Evolutionary conservation across 164 flowering plant genomes (phyloP).

Genomic region (Stephania cephalantha): DNA sequence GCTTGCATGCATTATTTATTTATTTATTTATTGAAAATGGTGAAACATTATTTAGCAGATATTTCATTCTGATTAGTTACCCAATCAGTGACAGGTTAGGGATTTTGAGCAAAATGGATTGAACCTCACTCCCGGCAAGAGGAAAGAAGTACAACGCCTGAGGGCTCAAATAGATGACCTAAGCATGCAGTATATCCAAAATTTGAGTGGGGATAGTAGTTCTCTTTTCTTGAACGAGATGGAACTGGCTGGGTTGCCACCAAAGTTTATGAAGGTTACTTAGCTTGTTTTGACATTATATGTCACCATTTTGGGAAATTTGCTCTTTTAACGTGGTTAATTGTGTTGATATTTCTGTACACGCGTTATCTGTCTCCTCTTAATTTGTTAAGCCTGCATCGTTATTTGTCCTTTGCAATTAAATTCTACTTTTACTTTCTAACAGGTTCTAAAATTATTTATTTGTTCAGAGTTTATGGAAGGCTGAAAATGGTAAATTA

Average conservation of each 20-base stretch:
- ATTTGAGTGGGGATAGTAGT: constrained; percentile 57
- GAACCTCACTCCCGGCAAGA: constrained; percentile 69
- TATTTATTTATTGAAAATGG: not conserved
- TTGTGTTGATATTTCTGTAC: not conserved
- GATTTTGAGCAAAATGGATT: constrained; percentile 94
- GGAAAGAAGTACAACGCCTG: constrained; percentile 71
- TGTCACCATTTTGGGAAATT: not conserved
- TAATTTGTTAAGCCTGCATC: not conserved
- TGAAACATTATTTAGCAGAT: not conserved
- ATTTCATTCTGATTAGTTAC: constrained; percentile 28
- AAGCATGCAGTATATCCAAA: constrained; percentile 60
- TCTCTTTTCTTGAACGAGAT: constrained; percentile 58
- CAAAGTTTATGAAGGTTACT: constrained; percentile 68
- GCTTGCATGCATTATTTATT: no score
- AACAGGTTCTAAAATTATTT: constrained; percentile 3
- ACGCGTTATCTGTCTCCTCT: no score
- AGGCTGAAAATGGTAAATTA: constrained; percentile 47
- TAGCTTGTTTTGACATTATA: not conserved
- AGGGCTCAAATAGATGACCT: constrained; percentile 62
- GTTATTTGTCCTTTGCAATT: not conserved
- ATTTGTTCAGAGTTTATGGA: constrained; percentile 53
- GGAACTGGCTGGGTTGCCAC: constrained; percentile 77
- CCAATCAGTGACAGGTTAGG: constrained; percentile 72
- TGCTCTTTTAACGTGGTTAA: not conserved
- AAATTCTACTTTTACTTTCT: not conserved